Conservation (phyloP, 2,329 filamentous ascomycete genomes). For the Grosmannia penicillata region DNA sequence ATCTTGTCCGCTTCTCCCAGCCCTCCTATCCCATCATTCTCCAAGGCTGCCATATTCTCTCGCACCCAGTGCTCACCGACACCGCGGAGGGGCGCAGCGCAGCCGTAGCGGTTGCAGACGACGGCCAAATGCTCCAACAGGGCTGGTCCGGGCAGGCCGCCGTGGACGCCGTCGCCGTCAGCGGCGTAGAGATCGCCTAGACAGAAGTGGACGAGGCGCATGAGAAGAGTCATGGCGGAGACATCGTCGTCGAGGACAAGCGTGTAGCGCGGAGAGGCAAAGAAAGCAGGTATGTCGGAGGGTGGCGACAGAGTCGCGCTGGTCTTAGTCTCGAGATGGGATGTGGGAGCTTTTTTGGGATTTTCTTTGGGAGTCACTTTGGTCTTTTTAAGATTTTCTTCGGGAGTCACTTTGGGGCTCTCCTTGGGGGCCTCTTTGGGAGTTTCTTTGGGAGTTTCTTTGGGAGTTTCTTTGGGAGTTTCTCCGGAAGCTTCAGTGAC, state of each 20-base stretch:
- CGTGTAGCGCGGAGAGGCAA: too few species aligned
- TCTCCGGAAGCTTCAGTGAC: too few species aligned
- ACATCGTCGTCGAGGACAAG: constrained; percentile 10
- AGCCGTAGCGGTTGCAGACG: constrained; percentile 10
- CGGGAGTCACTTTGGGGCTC: too few species aligned
- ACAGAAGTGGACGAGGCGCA: constrained; percentile 8
- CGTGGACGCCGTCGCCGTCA: constrained; percentile 1
- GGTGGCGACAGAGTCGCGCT: background rate
- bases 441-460: too few species aligned
- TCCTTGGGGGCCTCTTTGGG: too few species aligned
- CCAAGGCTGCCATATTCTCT: constrained; percentile 1
- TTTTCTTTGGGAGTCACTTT: too few species aligned
- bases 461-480: too few species aligned
- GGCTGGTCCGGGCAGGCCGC: constrained; percentile 2
- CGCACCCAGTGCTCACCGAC: constrained; percentile 7
- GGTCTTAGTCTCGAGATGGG: background rate
- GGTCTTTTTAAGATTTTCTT: too few species aligned
- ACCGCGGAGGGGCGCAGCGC: constrained; percentile 3
- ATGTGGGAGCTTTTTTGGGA: too few species aligned
- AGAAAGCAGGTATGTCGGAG: background rate
- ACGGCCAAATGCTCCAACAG: constrained; percentile 7
- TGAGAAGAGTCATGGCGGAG: constrained; percentile 6
- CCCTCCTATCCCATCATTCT: background rate
- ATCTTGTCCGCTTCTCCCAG: background rate
- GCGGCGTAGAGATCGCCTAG: constrained; percentile 1